Base-by-base conservation (phyloP, 1,284 basidiomycete species). In the Malassezia dermatis region DNA sequence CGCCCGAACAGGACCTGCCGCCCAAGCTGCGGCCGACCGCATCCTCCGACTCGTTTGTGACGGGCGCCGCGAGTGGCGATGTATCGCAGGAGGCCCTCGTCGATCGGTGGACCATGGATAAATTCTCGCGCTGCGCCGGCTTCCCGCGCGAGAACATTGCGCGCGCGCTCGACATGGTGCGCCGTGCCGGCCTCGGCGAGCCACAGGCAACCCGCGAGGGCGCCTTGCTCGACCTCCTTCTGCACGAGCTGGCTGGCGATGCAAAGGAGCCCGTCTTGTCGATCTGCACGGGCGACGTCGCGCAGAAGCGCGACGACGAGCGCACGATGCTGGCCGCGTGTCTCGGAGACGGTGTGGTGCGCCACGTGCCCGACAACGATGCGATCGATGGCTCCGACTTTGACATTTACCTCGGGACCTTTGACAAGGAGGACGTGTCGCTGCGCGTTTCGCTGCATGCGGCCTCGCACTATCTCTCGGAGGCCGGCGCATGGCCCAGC, bases 71-170 rank as follows among this genome's bases (percentile, higher is more conserved):
- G 77, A 21, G 82, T 19, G 61, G 76, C 56, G 35, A 74, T 15
- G 34, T 17, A 2, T 80, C 81, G 30, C 81, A 84, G 55, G 66
- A 72, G 12, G 58, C 51, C 3, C 75, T 94, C 17, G 84, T 84
- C 59, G 80, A 78, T 51, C 80, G 86, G 13, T 95, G 91, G 91
- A 77, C 86, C 2, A 81, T 85, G 59, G 88, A 94, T 51, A 83
- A 84, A 66, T 82, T 88, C 2, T 80, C 85, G 52, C 89, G 88
- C 68, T 82, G 86, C 67, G 86, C 85, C 39, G 90, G 89, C 2
- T 90, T 85, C 77, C 89, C 89, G 7, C 76, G 81, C 1, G 81
- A 84, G 56, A 78, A 81, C 8, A 86, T 90, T 13, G 82, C 82
- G 64, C 78, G 79, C 26, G 80, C 78, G 51, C 77, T 81, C 4